A percentile compares a stretch with the other conserved stretches of the same genome.
phyloP scores from a whole-genome alignment of 345 rosid genomes.

The Citrus mangshanensis region DNA sequence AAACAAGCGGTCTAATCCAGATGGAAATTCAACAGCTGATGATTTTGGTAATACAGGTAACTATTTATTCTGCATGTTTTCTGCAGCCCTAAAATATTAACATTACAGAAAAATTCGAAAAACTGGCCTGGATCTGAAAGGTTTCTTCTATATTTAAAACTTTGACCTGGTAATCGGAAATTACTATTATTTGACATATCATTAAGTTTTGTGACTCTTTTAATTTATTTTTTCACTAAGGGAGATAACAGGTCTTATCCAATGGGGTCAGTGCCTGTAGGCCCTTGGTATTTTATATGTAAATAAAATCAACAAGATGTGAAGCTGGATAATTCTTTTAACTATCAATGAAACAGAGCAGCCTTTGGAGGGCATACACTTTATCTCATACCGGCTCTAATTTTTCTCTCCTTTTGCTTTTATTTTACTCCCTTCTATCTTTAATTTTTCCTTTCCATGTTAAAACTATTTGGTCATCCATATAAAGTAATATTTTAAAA shows the following conservation, averaged over 20 bases:
- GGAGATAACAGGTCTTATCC: not conserved
- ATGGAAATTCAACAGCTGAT: slow-evolving; percentile 49
- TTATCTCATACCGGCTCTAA: not conserved
- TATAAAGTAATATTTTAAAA: not conserved
- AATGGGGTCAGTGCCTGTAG: not conserved
- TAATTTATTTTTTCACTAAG: not conserved
- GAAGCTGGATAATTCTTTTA: not conserved
- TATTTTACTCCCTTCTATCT: not conserved
- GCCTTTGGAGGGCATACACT: not conserved
- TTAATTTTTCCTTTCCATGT: not conserved
- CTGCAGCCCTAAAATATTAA: not conserved
- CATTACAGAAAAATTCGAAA: not conserved
- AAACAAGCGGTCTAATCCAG: slow-evolving; percentile 57
- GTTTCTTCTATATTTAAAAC: not conserved
- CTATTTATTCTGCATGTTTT: slow-evolving; percentile 1
- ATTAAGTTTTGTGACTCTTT: not conserved
- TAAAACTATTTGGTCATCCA: no score
- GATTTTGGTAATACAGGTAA: slow-evolving; percentile 58
- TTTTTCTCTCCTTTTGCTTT: not conserved
- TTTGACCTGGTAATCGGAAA: no score
- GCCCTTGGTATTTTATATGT: not conserved
- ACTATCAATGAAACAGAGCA: not conserved
- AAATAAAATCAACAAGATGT: not conserved
- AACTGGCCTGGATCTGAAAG: not conserved
- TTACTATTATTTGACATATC: not conserved